Evolutionary conservation across 306 rosid genomes (phyloP).

Genomic region (Inga leiocalycina): DNA sequence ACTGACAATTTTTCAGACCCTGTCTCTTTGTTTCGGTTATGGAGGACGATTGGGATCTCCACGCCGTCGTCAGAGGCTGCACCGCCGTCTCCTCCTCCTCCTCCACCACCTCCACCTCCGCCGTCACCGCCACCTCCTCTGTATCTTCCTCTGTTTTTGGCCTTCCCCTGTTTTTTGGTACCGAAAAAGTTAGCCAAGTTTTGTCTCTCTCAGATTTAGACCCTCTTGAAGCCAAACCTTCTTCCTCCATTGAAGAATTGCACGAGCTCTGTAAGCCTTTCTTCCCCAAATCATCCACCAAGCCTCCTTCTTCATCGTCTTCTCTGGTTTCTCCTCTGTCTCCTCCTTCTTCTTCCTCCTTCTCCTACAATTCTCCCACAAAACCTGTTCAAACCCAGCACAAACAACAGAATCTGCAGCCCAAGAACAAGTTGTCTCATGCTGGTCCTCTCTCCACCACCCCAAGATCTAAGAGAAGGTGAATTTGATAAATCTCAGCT

Average conservation of each 20-base stretch:
- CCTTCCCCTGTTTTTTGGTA: constrained; percentile 35
- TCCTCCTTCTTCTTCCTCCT: constrained; percentile 35
- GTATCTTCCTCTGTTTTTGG: constrained; percentile 28
- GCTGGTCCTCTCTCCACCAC: constrained; percentile 42
- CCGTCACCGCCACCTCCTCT: constrained; percentile 26
- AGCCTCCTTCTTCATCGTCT: constrained; percentile 35
- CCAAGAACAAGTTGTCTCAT: constrained; percentile 41
- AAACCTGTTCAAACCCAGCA: constrained; percentile 41
- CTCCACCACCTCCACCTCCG: background rate
- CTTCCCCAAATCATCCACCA: constrained; percentile 63
- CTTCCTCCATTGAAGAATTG: constrained; percentile 54
- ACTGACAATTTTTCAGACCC: constrained; percentile 33
- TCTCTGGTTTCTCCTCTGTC: constrained; percentile 25
- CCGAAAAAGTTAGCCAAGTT: constrained; percentile 33
- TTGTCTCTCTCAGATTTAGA: constrained; percentile 54
- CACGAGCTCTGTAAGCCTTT: constrained; percentile 93
- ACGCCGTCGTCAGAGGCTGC: constrained; percentile 89
- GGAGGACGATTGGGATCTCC: constrained; percentile 95
- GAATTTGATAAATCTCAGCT: background rate
- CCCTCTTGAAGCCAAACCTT: constrained; percentile 41
- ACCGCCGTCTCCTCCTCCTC: constrained; percentile 42
- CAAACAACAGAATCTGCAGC: constrained; percentile 38
- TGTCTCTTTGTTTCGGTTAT: constrained; percentile 36
- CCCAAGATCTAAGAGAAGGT: constrained; percentile 88
- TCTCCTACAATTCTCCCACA: constrained; percentile 34